Percentiles rank a stretch among this genome's conserved stretches.
Conservation (phyloP, 768 basidiomycete genomes). For the Tricholoma hemisulphureum region DNA sequence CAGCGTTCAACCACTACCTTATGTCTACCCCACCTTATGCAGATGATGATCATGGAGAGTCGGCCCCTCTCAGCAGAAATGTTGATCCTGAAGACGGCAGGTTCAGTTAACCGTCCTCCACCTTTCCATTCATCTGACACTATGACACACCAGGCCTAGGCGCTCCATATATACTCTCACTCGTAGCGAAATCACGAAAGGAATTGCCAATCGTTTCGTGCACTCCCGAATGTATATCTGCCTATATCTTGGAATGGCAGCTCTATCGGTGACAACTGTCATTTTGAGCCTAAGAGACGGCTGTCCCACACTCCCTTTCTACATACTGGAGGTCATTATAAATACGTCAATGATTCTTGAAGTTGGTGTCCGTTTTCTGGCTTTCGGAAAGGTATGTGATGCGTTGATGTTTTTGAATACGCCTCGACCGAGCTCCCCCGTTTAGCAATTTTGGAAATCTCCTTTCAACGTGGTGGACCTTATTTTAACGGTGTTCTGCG, state of each 20-base stretch:
- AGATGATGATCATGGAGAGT: conserved; percentile 24
- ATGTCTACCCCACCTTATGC: conserved; percentile 12
- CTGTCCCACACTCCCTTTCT: conserved; percentile 87
- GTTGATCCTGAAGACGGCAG: conserved; percentile 19
- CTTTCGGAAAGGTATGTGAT: conserved; percentile 81
- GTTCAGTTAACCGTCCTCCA: conserved; percentile 7
- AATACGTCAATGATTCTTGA: conserved; percentile 93
- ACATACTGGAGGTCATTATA: conserved; percentile 84
- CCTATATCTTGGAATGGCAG: conserved; percentile 87
- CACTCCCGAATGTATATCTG: conserved; percentile 86
- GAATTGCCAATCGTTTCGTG: conserved; percentile 87
- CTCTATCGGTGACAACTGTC: conserved; percentile 82
- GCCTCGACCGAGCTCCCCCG: conserved; percentile 4
- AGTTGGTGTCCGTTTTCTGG: conserved; percentile 87
- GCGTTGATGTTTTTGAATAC: neutral
- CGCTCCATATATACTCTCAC: conserved; percentile 86
- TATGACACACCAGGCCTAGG: conserved; percentile 48
- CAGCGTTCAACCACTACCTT: too few species aligned
- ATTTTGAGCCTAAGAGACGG: conserved; percentile 78
- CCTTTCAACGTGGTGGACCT: conserved; percentile 89
- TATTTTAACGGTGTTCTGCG: conserved; percentile 85
- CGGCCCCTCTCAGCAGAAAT: conserved; percentile 36
- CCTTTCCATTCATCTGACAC: conserved; percentile 11
- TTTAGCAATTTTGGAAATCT: conserved; percentile 95
- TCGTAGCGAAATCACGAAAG: conserved; percentile 76